A percentile compares a stretch with the other conserved stretches of the same genome.
These are phyloP conservation scores for Malassezia restricta DNA, from an alignment of 1,284 basidiomycete species.

Conservation along the genomic window DNA sequence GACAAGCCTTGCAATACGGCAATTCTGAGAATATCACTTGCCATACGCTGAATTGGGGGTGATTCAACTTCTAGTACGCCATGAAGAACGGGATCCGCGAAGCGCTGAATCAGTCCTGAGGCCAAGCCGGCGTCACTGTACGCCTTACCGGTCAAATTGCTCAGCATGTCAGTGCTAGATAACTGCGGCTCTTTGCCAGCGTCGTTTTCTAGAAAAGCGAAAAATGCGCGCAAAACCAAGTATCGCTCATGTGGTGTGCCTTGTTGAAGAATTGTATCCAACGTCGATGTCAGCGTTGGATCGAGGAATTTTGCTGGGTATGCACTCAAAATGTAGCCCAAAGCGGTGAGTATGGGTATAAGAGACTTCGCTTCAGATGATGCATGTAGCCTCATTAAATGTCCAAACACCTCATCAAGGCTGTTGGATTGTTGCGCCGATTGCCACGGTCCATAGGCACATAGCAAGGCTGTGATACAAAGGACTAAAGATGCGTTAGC, in stretches of 20 bases:
- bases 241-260: conserved; percentile 60
- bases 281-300: conserved; percentile 37
- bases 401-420: conserved; percentile 59
- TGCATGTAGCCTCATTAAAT: conserved; percentile 60
- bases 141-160: conserved; percentile 83
- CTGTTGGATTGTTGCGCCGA: not conserved
- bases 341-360: conserved; percentile 56
- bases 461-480: conserved; percentile 53
- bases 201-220: conserved; percentile 51
- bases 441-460: conserved; percentile 62
- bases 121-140: conserved; percentile 95
- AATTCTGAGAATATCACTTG: conserved; percentile 79
- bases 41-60: conserved; percentile 61
- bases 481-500: conserved; percentile 25
- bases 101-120: conserved; percentile 83
- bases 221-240: conserved; percentile 70
- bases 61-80: conserved; percentile 53
- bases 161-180: conserved; percentile 51
- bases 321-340: conserved; percentile 73
- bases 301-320: conserved; percentile 52
- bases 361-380: conserved; percentile 56
- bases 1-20: conserved; percentile 88
- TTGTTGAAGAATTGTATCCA: conserved; percentile 71
- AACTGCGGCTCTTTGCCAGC: conserved; percentile 30
- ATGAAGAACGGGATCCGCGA: conserved; percentile 66